Percentiles rank a stretch among this genome's conserved stretches.
Conservation (phyloP, 192 early-diverging fungal species). For the Backusella mclennaniae region DNA sequence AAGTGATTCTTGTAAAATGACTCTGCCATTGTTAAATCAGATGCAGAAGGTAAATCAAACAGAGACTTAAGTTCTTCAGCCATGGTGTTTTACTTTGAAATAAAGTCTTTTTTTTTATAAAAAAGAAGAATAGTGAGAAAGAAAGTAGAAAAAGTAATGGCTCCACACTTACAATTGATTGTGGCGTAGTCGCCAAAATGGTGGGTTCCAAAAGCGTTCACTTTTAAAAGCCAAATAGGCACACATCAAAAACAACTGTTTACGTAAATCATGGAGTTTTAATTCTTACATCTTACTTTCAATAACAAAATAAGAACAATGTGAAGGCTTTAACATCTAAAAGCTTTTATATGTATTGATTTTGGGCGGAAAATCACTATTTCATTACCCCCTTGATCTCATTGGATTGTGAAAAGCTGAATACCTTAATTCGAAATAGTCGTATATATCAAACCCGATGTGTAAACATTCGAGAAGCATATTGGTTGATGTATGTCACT, state of each 20-base stretch:
- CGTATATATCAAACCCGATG: no score
- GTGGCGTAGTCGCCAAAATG: not conserved
- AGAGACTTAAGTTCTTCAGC: not conserved
- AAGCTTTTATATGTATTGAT: no score
- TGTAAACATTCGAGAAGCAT: no score
- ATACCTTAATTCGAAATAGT: no score
- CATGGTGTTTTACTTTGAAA: not conserved
- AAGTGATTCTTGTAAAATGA: constrained; percentile 17
- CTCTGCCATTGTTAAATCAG: not conserved
- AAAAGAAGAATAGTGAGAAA: not conserved
- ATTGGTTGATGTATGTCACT: no score
- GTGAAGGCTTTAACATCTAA: no score
- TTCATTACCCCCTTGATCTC: no score
- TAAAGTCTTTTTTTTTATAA: not conserved
- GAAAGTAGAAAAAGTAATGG: not conserved
- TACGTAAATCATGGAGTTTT: not conserved
- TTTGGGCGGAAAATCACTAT: no score
- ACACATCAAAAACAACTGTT: not conserved
- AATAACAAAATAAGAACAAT: not conserved
- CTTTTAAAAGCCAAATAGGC: not conserved
- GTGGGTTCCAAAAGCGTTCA: not conserved
- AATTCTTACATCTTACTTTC: not conserved
- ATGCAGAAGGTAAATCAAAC: not conserved
- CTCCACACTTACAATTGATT: not conserved
- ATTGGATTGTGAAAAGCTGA: no score